Evolutionary conservation across 202 grass and related monocot genomes (phyloP).

Genomic region (Eragrostis tef): DNA sequence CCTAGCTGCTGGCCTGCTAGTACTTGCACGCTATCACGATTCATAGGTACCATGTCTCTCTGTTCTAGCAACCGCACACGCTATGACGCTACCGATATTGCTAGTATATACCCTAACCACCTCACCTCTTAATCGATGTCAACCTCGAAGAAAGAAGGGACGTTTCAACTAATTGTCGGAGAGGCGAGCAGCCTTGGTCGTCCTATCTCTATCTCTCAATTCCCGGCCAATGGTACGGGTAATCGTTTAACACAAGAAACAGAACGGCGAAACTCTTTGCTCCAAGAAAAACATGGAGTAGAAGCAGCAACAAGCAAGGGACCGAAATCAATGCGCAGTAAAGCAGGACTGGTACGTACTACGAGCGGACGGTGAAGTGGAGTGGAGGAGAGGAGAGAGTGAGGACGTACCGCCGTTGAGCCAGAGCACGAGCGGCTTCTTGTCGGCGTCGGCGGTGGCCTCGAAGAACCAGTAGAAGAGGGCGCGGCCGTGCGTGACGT

Average conservation of each 20-base stretch:
- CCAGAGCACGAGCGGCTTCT: slow-evolving; percentile 95
- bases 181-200: background rate
- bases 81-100: too few relatives aligned
- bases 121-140: background rate
- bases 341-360: too few relatives aligned
- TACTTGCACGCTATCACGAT: background rate
- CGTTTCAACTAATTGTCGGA: slow-evolving; percentile 28
- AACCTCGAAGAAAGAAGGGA: slow-evolving; percentile 11
- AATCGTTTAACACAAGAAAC: background rate
- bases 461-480: slow-evolving; percentile 99
- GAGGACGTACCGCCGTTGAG: slow-evolving; percentile 80
- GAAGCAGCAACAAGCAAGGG: background rate
- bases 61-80: background rate
- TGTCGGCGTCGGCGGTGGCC: slow-evolving; percentile 53
- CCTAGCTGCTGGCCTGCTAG: background rate
- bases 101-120: slow-evolving; percentile 8
- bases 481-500: slow-evolving; percentile 74
- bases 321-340: background rate
- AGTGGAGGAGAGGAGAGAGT: background rate
- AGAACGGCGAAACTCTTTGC: background rate
- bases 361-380: background rate
- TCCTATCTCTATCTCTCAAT: slow-evolving; percentile 7
- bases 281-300: background rate
- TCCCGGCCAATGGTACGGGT: background rate
- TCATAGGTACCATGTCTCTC: background rate